Conservation (phyloP, 129 eudicot species). For the Scalesia atractyloides region DNA sequence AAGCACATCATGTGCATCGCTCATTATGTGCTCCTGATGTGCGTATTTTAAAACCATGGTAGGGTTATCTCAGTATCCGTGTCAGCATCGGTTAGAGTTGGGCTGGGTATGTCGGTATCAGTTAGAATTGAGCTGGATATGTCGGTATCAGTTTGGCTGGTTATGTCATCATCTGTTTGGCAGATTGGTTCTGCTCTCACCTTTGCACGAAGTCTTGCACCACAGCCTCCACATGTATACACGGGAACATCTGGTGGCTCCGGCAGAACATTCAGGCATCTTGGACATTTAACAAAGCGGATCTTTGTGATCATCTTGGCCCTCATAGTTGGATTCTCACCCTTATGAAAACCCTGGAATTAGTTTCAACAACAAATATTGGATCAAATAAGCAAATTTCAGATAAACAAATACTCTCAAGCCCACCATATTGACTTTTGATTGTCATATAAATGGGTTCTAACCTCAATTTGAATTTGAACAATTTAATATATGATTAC, state of each 20-base stretch:
- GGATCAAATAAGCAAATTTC: slow-evolving; percentile 25
- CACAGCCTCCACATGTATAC: slow-evolving; percentile 74
- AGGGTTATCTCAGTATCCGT: too few relatives aligned
- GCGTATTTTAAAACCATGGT: too few relatives aligned
- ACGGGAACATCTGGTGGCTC: slow-evolving; percentile 53
- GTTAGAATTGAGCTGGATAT: too few relatives aligned
- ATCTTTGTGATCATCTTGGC: slow-evolving; percentile 23
- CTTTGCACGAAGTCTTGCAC: slow-evolving; percentile 43
- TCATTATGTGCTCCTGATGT: too few relatives aligned
- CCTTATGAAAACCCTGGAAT: slow-evolving; percentile 19
- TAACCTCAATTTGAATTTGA: slow-evolving; percentile 2
- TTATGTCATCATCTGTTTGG: too few relatives aligned
- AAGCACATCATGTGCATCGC: too few relatives aligned
- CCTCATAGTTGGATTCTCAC: slow-evolving; percentile 15
- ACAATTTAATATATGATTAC: too few relatives aligned
- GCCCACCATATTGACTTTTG: not conserved
- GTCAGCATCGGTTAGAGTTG: too few relatives aligned
- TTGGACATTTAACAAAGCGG: slow-evolving; percentile 70
- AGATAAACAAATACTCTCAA: slow-evolving; percentile 10
- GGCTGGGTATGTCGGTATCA: too few relatives aligned
- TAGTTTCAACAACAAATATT: slow-evolving; percentile 9
- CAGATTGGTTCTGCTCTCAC: too few relatives aligned
- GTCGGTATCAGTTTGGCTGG: too few relatives aligned
- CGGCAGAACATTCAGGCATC: slow-evolving; percentile 47
- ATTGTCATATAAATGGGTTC: not conserved